Base-by-base conservation (phyloP, 225 moss, liverwort and hornwort species). In the Physcomitrellopsis africana region DNA sequence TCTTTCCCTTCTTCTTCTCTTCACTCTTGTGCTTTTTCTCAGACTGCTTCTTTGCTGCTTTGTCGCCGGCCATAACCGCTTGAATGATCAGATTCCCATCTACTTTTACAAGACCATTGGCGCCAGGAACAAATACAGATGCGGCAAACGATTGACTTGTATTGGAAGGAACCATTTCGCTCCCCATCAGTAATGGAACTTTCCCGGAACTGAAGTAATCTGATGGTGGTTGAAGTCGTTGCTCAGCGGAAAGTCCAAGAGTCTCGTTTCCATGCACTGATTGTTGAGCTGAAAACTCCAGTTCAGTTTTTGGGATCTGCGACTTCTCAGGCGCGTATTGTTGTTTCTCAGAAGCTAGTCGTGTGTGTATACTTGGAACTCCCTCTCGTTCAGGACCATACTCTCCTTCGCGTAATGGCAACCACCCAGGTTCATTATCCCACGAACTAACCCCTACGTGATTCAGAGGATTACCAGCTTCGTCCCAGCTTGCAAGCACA, bases 31-130 rank as follows among this genome's bases (percentile, higher is more conserved):
- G 27, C 47, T 81, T 82, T 56, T 69, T 81, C 63, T 63, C 55
- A 8, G 43, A 78, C 27, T 73, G 60, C 0, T 76, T 80, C 49
- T 85, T 74, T 17, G 82, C 82, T 26, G 90, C 82, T 83, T 83
- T 80, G 64, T 92, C 86, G 45, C 84, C 82, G 51, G 84, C 86
- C 74, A 84, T 81, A 17, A 90, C 75, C 53, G 82, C 82, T 80
- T 82, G 87, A 77, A 88, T 86, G 44, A 88, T 92, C 49, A 92
- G 75, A 71, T 87, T 88, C n/a, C 87, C 84, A 71, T 92, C 87
- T 44, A 90, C 82, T 79, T 87, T 88, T 9, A 86, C 79, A 71
- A 92, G 83, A 63, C 72, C 77, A 7, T 90, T 90, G 19, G 81
- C 74, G 19, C 84, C 64, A 7, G 83, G 84, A 75, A 88, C 76